Conservation (phyloP, 2,329 filamentous ascomycete species). For the Paecilomyces variotii region DNA sequence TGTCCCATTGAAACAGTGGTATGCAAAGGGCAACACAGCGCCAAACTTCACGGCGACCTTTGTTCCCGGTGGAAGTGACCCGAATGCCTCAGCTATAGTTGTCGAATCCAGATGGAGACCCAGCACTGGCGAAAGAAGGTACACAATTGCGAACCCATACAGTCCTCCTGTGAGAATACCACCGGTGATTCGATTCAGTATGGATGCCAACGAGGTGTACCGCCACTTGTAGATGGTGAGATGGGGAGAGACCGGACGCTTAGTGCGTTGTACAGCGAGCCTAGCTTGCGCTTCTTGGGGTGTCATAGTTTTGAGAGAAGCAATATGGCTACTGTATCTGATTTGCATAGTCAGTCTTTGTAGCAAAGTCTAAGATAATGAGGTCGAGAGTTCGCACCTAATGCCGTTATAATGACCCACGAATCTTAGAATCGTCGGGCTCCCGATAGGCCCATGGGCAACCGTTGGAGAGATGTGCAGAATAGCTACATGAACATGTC, state of each 20-base stretch:
- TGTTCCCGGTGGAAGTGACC: constrained; percentile 45
- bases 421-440: background rate
- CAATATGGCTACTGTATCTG: background rate
- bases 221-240: constrained; percentile 72
- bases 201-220: constrained; percentile 68
- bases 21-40: constrained; percentile 55
- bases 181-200: constrained; percentile 72
- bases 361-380: background rate
- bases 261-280: constrained; percentile 68
- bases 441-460: background rate
- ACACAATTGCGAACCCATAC: constrained; percentile 68
- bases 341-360: background rate
- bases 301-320: background rate
- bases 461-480: background rate
- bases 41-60: constrained; percentile 50
- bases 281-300: background rate
- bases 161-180: constrained; percentile 58
- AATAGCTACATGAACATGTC: background rate
- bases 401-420: background rate
- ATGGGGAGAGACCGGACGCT: constrained; percentile 73
- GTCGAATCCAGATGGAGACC: constrained; percentile 58
- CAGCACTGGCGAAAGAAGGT: constrained; percentile 65
- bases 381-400: background rate
- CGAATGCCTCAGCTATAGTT: constrained; percentile 52
- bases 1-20: constrained; percentile 55